phyloP scores from a whole-genome alignment of 371 early-diverging fungal species.

The Rhizopus sp. region DNA sequence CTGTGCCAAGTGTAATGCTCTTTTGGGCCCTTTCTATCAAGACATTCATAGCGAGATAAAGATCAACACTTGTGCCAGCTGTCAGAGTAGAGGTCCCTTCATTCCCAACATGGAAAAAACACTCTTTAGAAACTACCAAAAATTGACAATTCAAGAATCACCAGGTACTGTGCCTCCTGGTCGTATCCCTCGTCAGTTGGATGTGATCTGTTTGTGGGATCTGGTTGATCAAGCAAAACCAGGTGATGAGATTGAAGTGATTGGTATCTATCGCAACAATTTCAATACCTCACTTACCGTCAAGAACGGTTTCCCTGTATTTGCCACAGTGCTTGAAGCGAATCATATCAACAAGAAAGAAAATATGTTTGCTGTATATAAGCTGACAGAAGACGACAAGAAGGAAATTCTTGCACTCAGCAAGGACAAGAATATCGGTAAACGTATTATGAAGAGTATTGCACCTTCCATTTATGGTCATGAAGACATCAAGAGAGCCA shows the following conservation, averaged over 20 bases:
- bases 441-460: slow-evolving; percentile 92
- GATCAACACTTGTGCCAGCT: slow-evolving; percentile 89
- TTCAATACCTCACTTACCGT: slow-evolving; percentile 90
- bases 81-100: slow-evolving; percentile 96
- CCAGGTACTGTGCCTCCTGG: slow-evolving; percentile 99
- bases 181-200: slow-evolving; percentile 95
- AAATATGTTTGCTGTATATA: slow-evolving; percentile 83
- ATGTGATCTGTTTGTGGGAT: slow-evolving; percentile 96
- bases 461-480: slow-evolving; percentile 99
- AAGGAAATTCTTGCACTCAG: slow-evolving; percentile 80
- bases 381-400: slow-evolving; percentile 93
- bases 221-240: slow-evolving; percentile 97
- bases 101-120: slow-evolving; percentile 91
- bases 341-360: slow-evolving; percentile 89
- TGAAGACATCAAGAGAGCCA: slow-evolving; percentile 95
- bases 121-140: slow-evolving; percentile 98
- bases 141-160: slow-evolving; percentile 96
- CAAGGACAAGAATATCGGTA: slow-evolving; percentile 81
- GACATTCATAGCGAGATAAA: slow-evolving; percentile 86
- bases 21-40: slow-evolving; percentile 97
- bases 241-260: slow-evolving; percentile 98
- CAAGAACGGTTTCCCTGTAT: slow-evolving; percentile 98
- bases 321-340: slow-evolving; percentile 96
- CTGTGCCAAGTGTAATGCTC: slow-evolving; percentile 94
- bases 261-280: slow-evolving; percentile 98